Base-by-base conservation (phyloP, 2,329 filamentous ascomycete species). In the Coleophoma cylindrospora region DNA sequence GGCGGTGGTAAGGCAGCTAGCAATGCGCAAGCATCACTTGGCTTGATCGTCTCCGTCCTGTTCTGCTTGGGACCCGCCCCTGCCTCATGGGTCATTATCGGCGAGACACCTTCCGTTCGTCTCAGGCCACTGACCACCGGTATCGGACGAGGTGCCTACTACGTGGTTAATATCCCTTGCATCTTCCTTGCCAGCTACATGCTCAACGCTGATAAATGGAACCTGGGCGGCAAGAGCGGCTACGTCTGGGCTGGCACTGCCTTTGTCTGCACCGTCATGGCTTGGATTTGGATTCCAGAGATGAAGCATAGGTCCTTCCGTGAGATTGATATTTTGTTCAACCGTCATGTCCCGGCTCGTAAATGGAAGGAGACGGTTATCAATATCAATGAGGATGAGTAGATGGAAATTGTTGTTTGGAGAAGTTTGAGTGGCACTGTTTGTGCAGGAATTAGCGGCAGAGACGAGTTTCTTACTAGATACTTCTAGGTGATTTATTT, bases 51-150 rank as follows among this genome's bases (percentile, higher is more conserved):
- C 60, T 86, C 83, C 27, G 78, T 87, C 50, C 66, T 84, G 33
- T 87, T 84, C 69, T 78, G 75, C 40, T 65, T 83, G 14, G 80
- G 79, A 57, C 80, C 80, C 22, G 83, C 80, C 2, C 83, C 83
- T 43, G 77, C 79, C 38, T 84, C 82, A 10, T 86, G 77, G 75
- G 78, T 81, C 67, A 82, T 86, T 57, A 86, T 86, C 43, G 81
- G 77, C 57, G 83, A 86, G 66, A 86, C 83, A 2, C 84, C 83
- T 0, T 70, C 83, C 46, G 75, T 86, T 49, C 81, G 83, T 54
- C 81, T 86, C 32, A 66, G 83, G 44, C 79, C 83, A 43, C 68
- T 86, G n/a, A 86, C 79, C 3, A 86, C 82, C 21, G 83, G 81
- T 65, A 67, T 85, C 45, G 83, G 83, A 62, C 81, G 83, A 62